These are phyloP conservation scores for Tuber microsphaerosporum DNA, from an alignment of 495 filamentous ascomycete species.

Conservation along the genomic window DNA sequence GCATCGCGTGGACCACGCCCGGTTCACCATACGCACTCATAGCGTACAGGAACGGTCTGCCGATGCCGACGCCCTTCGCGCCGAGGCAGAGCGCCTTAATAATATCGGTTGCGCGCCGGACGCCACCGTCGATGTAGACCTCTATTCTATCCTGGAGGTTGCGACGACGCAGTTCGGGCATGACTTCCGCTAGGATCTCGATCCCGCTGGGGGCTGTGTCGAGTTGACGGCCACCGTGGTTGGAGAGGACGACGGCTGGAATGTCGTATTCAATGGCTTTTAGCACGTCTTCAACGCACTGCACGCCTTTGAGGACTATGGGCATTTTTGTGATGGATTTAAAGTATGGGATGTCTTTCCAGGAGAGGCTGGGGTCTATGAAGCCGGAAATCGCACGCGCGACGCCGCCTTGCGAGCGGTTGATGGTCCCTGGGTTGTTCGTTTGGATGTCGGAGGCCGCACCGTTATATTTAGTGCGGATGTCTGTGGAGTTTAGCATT, in stretches of 20 bases:
- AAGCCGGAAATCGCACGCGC: slow-evolving; percentile 85
- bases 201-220: slow-evolving; percentile 86
- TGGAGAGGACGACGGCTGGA: slow-evolving; percentile 88
- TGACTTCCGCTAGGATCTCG: slow-evolving; percentile 90
- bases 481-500: slow-evolving; percentile 46
- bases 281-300: slow-evolving; percentile 90
- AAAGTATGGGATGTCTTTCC: slow-evolving; percentile 97
- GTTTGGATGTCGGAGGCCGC: slow-evolving; percentile 75
- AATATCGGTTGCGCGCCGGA: slow-evolving; percentile 87
- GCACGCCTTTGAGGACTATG: slow-evolving; percentile 92
- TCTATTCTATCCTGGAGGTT: slow-evolving; percentile 80
- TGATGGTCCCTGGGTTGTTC: slow-evolving; percentile 53
- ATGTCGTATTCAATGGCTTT: slow-evolving; percentile 74
- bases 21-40: slow-evolving; percentile 87
- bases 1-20: slow-evolving; percentile 87
- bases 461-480: slow-evolving; percentile 89
- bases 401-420: slow-evolving; percentile 85
- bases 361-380: slow-evolving; percentile 83
- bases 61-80: slow-evolving; percentile 88
- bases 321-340: slow-evolving; percentile 88
- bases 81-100: slow-evolving; percentile 92
- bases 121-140: slow-evolving; percentile 83
- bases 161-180: slow-evolving; percentile 79
- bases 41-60: slow-evolving; percentile 87
- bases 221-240: slow-evolving; percentile 96